These are phyloP conservation scores for Tothia fuscella DNA, from an alignment of 2,329 filamentous ascomycete genomes.

Conservation along the genomic window DNA sequence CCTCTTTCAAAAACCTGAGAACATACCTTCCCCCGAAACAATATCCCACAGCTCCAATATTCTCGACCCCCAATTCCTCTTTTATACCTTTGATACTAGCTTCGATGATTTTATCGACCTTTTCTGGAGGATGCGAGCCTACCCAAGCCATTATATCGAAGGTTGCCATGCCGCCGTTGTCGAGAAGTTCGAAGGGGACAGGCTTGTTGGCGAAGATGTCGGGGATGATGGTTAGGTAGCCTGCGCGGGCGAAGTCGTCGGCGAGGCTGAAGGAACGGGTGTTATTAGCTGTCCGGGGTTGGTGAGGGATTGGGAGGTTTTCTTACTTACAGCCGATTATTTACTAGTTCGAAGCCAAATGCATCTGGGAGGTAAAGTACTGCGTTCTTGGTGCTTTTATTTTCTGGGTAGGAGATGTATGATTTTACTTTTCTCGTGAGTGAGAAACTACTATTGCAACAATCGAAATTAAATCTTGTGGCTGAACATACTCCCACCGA, in stretches of 20 bases:
- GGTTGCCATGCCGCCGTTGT: conserved; percentile 4
- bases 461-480: no score
- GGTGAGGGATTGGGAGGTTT: background rate
- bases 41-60: conserved; percentile 56
- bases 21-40: conserved; percentile 72
- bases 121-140: conserved; percentile 29
- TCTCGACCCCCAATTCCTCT: conserved; percentile 34
- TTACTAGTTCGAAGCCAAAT: conserved; percentile 21
- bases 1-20: conserved; percentile 45
- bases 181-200: conserved; percentile 17
- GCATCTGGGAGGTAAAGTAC: conserved; percentile 24
- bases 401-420: background rate
- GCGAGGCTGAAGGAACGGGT: conserved; percentile 16
- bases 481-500: conserved; percentile 32
- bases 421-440: conserved; percentile 3
- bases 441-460: background rate
- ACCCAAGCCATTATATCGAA: conserved; percentile 34
- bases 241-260: conserved; percentile 21
- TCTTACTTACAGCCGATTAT: conserved; percentile 20
- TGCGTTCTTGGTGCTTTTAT: conserved; percentile 12
- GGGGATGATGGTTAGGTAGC: conserved; percentile 22
- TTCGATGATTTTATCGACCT: conserved; percentile 38
- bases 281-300: background rate
- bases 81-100: conserved; percentile 35
- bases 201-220: conserved; percentile 25